phyloP scores from a whole-genome alignment of 2,329 filamentous ascomycete species.

The Botrytis pseudocinerea region DNA sequence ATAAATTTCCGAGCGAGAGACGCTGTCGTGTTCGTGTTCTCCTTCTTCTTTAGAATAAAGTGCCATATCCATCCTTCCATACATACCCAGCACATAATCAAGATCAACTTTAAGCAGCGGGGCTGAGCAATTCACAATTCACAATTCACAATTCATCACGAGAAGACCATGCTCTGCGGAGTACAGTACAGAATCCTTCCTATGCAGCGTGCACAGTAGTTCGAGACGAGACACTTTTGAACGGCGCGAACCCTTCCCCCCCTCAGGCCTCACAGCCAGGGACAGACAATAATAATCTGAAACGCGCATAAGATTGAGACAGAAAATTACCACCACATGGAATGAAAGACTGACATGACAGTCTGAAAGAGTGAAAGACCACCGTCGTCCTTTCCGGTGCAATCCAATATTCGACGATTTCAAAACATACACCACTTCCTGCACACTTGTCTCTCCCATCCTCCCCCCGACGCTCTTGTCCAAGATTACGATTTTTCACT shows the following conservation, averaged over 20 bases:
- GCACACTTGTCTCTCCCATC: background rate
- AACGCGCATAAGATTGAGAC: background rate
- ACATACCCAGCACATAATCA: background rate
- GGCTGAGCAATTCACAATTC: slow-evolving; percentile 3
- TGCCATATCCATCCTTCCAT: background rate
- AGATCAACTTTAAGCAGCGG: slow-evolving; percentile 2
- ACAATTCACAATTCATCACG: background rate
- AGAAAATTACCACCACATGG: background rate
- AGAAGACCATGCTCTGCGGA: background rate
- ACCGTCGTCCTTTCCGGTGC: background rate
- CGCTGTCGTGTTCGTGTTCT: background rate
- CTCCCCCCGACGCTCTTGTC: background rate
- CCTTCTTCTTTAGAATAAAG: background rate
- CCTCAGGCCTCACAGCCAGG: background rate
- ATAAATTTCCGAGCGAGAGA: background rate
- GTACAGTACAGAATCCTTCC: background rate
- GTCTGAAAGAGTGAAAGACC: background rate
- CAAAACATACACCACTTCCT: background rate
- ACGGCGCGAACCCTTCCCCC: background rate
- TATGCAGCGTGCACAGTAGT: background rate
- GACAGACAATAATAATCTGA: background rate
- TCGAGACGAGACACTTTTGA: slow-evolving; percentile 4
- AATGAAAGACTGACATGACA: background rate
- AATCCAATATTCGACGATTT: background rate
- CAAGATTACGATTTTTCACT: background rate